Evolutionary conservation across 2,329 filamentous ascomycete species (phyloP), one percentile per base, ranked within the genome.

Genomic region (Rachicladosporium sp.): DNA sequence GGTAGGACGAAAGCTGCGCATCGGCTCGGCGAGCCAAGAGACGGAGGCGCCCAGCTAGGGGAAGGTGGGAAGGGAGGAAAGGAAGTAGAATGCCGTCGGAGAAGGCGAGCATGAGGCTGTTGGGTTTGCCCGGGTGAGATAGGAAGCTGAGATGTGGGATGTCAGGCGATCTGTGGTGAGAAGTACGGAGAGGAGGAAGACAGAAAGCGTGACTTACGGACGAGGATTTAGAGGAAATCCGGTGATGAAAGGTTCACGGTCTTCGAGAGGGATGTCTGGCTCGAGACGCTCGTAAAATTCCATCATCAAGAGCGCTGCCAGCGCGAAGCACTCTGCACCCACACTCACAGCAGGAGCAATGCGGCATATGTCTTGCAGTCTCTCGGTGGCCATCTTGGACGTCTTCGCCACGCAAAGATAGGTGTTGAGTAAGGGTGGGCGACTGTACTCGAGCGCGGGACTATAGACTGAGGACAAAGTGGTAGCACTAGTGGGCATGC

Each of bases 61-160:
- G 49, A 0, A 68, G 49, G 3, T 43, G 31, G 0, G 56, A 55
- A 2, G 56, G 56, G 0, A 68, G 45, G 44, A 64, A 67, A 0
- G 66, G 65, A 43, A 70, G 56, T 1, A 62, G 49, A 34, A 70
- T 61, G 4, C 66, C 66, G 34, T 68, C 65, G 47, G 56, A 59
- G 50, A 70, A 70, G 4, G 64, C 60, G 3, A 70, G 53, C 65
- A 68, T 69, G 41, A 65, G 63, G 21, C 57, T 62, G 27, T 69
- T 61, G 1, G 64, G 53, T 1, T 57, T 51, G n/a, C 53, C 52
- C 2, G 54, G 51, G 37, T 56, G 55, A 31, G 55, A 50, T 40
- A 68, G 66, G 49, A 56, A 56, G 4, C 15, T 19, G 15, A 19
- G 15, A 19, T 19, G 15, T 19, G 15, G 15, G 15, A 19, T 5